These are phyloP conservation scores for Penicillium sp. DNA, from an alignment of 2,329 filamentous ascomycete genomes.

Conservation along the genomic window DNA sequence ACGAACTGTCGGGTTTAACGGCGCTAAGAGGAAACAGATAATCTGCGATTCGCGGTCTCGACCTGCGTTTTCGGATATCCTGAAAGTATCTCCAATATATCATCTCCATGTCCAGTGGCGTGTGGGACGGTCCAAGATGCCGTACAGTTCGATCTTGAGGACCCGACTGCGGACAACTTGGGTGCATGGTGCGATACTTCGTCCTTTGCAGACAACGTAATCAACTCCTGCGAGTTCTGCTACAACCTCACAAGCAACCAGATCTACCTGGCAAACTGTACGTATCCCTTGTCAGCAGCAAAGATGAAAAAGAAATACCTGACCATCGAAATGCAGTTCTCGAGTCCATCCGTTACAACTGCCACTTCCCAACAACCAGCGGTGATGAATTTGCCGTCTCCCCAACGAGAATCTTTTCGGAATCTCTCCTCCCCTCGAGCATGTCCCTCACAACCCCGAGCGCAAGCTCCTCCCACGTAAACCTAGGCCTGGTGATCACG, in stretches of 20 bases:
- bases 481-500: conserved; percentile 43
- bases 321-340: conserved; percentile 34
- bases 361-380: conserved; percentile 38
- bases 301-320: neutral
- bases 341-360: conserved; percentile 48
- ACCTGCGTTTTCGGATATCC: conserved; percentile 47
- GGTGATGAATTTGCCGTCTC: conserved; percentile 42
- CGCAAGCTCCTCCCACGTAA: conserved; percentile 20
- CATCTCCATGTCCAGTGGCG: conserved; percentile 46
- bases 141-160: conserved; percentile 30
- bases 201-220: conserved; percentile 41
- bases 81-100: conserved; percentile 35
- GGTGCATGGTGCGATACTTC: conserved; percentile 40
- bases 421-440: conserved; percentile 38
- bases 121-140: conserved; percentile 38
- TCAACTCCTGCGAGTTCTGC: conserved; percentile 44
- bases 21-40: conserved; percentile 34
- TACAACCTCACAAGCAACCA: conserved; percentile 42
- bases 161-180: conserved; percentile 31
- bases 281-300: conserved; percentile 14
- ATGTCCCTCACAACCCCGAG: conserved; percentile 20
- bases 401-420: conserved; percentile 43
- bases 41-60: conserved; percentile 46
- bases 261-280: conserved; percentile 47
- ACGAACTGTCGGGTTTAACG: neutral